Evolutionary conservation across 495 filamentous ascomycete genomes (phyloP).

Genomic region (Niebla homalea): DNA sequence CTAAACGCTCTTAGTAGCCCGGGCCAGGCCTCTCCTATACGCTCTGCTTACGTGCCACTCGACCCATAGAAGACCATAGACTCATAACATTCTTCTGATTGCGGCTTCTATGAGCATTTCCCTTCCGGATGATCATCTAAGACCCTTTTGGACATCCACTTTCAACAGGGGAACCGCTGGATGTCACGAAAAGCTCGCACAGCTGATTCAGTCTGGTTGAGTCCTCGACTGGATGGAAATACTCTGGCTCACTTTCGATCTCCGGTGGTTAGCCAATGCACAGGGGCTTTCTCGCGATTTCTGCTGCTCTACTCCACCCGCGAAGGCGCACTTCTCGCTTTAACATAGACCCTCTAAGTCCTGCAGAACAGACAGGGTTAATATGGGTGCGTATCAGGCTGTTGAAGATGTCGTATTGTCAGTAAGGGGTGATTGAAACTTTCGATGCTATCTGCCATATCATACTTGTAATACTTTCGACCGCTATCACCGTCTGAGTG

Average conservation of each 20-base stretch:
- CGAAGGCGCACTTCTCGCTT: not conserved
- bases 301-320: not conserved
- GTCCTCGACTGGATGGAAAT: not conserved
- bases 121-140: too few species aligned
- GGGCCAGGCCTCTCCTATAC: too few species aligned
- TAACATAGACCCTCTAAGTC: not conserved
- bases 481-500: not conserved
- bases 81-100: too few species aligned
- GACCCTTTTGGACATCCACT: not conserved
- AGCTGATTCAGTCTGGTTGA: not conserved
- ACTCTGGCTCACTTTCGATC: not conserved
- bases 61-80: too few species aligned
- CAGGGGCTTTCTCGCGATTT: not conserved
- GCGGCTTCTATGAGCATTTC: too few species aligned
- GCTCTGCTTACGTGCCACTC: too few species aligned
- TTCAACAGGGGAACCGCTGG: not conserved
- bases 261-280: not conserved
- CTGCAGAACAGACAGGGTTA: not conserved
- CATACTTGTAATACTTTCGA: not conserved
- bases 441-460: not conserved
- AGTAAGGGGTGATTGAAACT: not conserved
- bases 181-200: not conserved
- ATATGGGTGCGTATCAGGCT: not conserved
- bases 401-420: not conserved
- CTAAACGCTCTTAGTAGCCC: too few species aligned